Evolutionary conservation across 148 eudicot species (phyloP).

Genomic region (Fallopia convolvulus): DNA sequence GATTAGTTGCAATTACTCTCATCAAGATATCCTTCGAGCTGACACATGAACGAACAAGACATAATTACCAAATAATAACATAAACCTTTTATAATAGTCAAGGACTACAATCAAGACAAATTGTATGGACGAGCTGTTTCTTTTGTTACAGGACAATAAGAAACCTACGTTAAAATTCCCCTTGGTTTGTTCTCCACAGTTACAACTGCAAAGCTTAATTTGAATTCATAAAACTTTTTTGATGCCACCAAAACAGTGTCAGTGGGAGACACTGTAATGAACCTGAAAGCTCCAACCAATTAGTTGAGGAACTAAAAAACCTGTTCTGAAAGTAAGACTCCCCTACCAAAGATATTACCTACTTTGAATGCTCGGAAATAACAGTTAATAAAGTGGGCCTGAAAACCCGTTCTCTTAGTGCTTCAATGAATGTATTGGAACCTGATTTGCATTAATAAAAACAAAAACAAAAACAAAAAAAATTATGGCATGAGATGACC

Average conservation of each 20-base stretch:
- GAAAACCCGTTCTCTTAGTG: conserved; percentile 73
- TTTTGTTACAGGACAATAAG: neutral
- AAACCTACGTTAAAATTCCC: conserved; percentile 78
- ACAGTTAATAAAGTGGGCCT: conserved; percentile 84
- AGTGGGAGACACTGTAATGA: conserved; percentile 73
- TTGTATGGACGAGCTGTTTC: neutral
- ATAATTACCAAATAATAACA: neutral
- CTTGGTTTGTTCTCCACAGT: conserved; percentile 70
- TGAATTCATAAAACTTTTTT: conserved; percentile 75
- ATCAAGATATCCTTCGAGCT: conserved; percentile 93
- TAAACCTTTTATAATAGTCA: neutral
- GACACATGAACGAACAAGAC: conserved; percentile 12
- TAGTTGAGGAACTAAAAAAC: neutral
- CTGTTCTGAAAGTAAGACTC: neutral
- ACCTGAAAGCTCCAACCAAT: conserved; percentile 31
- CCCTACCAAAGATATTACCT: conserved; percentile 61
- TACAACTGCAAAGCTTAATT: conserved; percentile 64
- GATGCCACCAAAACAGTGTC: conserved; percentile 78
- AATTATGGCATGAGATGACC: neutral
- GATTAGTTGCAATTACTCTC: conserved; percentile 80
- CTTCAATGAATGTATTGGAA: conserved; percentile 72
- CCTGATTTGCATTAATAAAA: conserved; percentile 31
- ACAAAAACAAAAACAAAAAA: neutral
- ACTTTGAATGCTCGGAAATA: conserved; percentile 90
- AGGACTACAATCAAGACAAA: neutral